A percentile compares a stretch with the other conserved stretches of the same genome.
phyloP scores from a whole-genome alignment of 2,329 filamentous ascomycete species.

The Fusarium ramigenum region DNA sequence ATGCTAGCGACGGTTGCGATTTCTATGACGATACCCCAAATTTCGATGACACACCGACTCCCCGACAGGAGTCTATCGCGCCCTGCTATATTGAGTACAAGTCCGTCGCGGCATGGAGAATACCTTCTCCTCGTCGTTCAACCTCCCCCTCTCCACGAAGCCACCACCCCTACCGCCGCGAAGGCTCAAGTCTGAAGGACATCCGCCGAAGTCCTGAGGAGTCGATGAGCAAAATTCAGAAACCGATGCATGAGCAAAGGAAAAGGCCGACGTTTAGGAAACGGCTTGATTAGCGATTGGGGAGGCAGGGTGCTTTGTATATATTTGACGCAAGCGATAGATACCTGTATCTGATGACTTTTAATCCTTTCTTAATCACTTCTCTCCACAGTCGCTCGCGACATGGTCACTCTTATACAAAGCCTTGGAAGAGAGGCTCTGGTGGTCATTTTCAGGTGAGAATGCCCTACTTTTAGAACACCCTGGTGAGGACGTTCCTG shows the following conservation, averaged over 20 bases:
- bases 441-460: slow-evolving; percentile 38
- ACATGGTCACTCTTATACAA: slow-evolving; percentile 31
- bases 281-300: slow-evolving; percentile 51
- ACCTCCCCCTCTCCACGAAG: slow-evolving; percentile 50
- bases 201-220: slow-evolving; percentile 59
- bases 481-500: slow-evolving; percentile 31
- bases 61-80: slow-evolving; percentile 49
- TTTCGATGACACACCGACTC: slow-evolving; percentile 57
- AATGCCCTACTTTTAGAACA: slow-evolving; percentile 35
- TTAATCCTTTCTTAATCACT: slow-evolving; percentile 39
- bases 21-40: slow-evolving; percentile 50
- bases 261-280: slow-evolving; percentile 54
- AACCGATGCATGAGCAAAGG: slow-evolving; percentile 54
- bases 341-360: slow-evolving; percentile 52
- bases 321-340: slow-evolving; percentile 52
- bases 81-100: slow-evolving; percentile 52
- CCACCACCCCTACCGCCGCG: slow-evolving; percentile 44
- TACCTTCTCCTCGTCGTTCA: slow-evolving; percentile 47
- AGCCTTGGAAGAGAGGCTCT: slow-evolving; percentile 11
- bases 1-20: slow-evolving; percentile 49
- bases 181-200: slow-evolving; percentile 37
- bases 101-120: slow-evolving; percentile 45
- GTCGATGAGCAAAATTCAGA: slow-evolving; percentile 58
- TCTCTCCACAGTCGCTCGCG: slow-evolving; percentile 10
- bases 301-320: slow-evolving; percentile 49